A percentile compares a stretch with the other conserved stretches of the same genome.
These are phyloP conservation scores for Cunninghamia lanceolata DNA, from an alignment of 75 land plant species.

Conservation along the genomic window DNA sequence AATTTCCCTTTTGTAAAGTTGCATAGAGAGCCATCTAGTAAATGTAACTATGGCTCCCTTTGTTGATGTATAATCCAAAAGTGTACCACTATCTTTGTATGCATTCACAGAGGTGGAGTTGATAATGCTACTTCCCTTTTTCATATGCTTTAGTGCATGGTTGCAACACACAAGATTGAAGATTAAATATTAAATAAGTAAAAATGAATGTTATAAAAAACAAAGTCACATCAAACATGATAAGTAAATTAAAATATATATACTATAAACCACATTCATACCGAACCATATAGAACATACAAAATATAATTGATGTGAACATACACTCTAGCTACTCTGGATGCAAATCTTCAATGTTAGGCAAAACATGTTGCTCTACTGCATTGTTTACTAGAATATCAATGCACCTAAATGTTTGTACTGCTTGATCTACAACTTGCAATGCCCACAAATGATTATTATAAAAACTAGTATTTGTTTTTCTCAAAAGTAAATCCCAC, in stretches of 20 bases:
- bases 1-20: too few relatives aligned
- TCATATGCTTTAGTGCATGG: slow-evolving; percentile 73
- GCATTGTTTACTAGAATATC: slow-evolving; percentile 86
- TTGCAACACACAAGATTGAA: slow-evolving; percentile 13
- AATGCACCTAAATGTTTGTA: slow-evolving; percentile 57
- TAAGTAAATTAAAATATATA: background rate
- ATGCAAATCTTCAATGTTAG: slow-evolving; percentile 58
- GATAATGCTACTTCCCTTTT: slow-evolving; percentile 62
- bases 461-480: too few relatives aligned
- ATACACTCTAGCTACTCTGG: slow-evolving; percentile 60
- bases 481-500: too few relatives aligned
- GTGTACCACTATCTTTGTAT: slow-evolving; percentile 51
- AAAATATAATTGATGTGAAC: slow-evolving; percentile 82
- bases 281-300: slow-evolving; percentile 64
- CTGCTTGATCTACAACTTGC: slow-evolving; percentile 63
- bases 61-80: slow-evolving; percentile 85
- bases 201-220: background rate
- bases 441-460: background rate
- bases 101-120: slow-evolving; percentile 79
- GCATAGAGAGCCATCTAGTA: too few relatives aligned
- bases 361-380: slow-evolving; percentile 61
- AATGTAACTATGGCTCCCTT: too few relatives aligned
- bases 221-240: background rate
- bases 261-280: slow-evolving; percentile 1
- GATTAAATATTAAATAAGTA: background rate